phyloP scores from a whole-genome alignment of 257 asterid species.

The Verbascum thapsus region DNA sequence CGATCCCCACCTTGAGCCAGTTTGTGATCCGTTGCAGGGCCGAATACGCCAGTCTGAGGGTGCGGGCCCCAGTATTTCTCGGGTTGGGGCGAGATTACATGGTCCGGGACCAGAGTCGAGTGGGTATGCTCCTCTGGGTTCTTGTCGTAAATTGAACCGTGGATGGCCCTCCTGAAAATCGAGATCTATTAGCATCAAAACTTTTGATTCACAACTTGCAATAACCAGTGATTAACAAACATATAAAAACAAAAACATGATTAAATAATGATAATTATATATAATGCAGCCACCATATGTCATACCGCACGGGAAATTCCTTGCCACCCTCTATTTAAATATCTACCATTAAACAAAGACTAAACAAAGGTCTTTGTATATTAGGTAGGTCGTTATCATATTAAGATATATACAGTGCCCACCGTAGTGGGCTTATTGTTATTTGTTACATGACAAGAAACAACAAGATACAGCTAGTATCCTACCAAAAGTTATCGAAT shows the following conservation, averaged over 20 bases:
- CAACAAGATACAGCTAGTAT: background rate
- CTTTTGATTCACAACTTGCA: background rate
- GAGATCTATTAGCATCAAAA: background rate
- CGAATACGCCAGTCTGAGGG: constrained; percentile 85
- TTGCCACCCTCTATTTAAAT: background rate
- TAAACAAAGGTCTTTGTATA: background rate
- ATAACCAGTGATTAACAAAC: background rate
- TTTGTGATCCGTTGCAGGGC: constrained; percentile 57
- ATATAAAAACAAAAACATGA: background rate
- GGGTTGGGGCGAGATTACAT: constrained; percentile 47
- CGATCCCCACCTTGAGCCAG: constrained; percentile 28
- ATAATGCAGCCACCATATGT: too few species aligned
- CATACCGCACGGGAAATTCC: background rate
- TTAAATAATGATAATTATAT: too few species aligned
- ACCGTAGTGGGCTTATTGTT: constrained; percentile 21
- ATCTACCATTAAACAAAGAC: background rate
- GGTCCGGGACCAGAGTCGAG: constrained; percentile 59
- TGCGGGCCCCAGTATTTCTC: constrained; percentile 82
- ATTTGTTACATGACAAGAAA: background rate
- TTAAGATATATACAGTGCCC: constrained; percentile 1
- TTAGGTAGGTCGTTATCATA: constrained; percentile 19
- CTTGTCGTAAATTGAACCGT: constrained; percentile 76
- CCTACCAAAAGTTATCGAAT: constrained; percentile 15
- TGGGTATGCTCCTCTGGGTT: constrained; percentile 63
- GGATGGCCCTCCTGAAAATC: constrained; percentile 65